Evolutionary conservation across 345 rosid genomes (phyloP).

Genomic region (Microcos paniculata): DNA sequence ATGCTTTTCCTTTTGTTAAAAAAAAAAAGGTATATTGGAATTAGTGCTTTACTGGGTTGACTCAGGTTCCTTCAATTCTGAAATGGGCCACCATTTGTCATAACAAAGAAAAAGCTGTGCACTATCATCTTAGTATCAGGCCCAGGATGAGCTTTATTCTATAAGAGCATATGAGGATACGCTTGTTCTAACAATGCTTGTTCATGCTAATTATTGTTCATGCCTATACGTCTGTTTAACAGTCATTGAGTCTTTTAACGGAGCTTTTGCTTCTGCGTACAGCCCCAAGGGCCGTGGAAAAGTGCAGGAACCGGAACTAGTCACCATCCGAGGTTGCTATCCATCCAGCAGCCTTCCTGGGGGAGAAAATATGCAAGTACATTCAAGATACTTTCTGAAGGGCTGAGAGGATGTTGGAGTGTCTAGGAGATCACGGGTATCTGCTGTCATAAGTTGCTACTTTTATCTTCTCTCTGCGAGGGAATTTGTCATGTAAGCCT

Average conservation of each 20-base stretch:
- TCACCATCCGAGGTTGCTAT: slow-evolving; percentile 14
- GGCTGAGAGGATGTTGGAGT: slow-evolving; percentile 21
- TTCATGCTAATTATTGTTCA: not conserved
- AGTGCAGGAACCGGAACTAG: slow-evolving; percentile 53
- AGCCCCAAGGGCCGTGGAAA: slow-evolving; percentile 75
- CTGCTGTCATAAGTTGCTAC: slow-evolving; percentile 21
- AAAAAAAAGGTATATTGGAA: not conserved
- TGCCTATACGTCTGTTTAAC: not conserved
- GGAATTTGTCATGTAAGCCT: slow-evolving; percentile 19
- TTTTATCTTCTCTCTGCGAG: slow-evolving; percentile 8
- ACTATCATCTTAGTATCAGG: no score
- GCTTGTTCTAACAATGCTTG: no score
- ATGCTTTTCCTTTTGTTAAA: not conserved
- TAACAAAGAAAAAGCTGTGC: no score
- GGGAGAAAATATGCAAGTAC: slow-evolving; percentile 1
- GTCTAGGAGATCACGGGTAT: slow-evolving; percentile 29
- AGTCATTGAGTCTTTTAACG: not conserved
- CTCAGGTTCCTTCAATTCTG: not conserved
- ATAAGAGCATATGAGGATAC: no score
- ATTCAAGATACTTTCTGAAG: slow-evolving; percentile 1
- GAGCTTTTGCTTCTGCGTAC: slow-evolving; percentile 17
- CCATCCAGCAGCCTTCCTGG: slow-evolving; percentile 28
- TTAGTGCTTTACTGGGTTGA: not conserved
- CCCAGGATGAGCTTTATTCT: no score
- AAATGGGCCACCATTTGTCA: no score